Conservation (phyloP, 108 stramenopile species). For the Cyclotella baltica region DNA sequence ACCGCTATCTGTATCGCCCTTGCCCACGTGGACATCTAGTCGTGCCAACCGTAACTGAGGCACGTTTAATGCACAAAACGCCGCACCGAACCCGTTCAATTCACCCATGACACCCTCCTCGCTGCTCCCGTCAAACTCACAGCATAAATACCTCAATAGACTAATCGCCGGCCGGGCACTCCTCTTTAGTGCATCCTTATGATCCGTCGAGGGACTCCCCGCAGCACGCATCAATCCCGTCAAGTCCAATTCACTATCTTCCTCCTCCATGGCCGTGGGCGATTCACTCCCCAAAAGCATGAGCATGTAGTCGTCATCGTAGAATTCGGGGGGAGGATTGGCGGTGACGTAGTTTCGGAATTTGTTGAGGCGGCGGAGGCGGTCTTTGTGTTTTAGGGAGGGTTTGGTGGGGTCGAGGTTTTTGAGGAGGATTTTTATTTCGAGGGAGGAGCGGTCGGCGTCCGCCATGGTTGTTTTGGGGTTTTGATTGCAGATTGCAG, state of each 20-base stretch:
- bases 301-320: conserved; percentile 86
- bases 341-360: conserved; percentile 82
- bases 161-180: conserved; percentile 78
- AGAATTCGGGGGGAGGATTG: conserved; percentile 81
- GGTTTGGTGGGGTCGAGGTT: conserved; percentile 75
- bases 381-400: conserved; percentile 82
- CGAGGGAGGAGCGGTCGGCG: conserved; percentile 69
- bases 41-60: conserved; percentile 64
- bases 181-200: conserved; percentile 78
- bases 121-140: conserved; percentile 54
- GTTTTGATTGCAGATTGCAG: background rate
- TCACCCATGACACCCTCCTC: conserved; percentile 14
- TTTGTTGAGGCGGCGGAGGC: conserved; percentile 79
- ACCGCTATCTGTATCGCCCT: conserved; percentile 49
- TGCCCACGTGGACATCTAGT: conserved; percentile 78
- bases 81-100: conserved; percentile 71
- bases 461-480: conserved; percentile 15
- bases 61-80: conserved; percentile 64
- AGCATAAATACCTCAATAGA: conserved; percentile 75
- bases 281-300: conserved; percentile 76
- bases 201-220: conserved; percentile 70
- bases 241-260: conserved; percentile 55
- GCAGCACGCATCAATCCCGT: conserved; percentile 80
- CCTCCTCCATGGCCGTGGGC: conserved; percentile 67
- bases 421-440: conserved; percentile 73